A percentile compares a stretch with the other conserved stretches of the same genome.
These are phyloP conservation scores for Bruguiera hainesii DNA, from an alignment of 441 rosid genomes.

Conservation along the genomic window DNA sequence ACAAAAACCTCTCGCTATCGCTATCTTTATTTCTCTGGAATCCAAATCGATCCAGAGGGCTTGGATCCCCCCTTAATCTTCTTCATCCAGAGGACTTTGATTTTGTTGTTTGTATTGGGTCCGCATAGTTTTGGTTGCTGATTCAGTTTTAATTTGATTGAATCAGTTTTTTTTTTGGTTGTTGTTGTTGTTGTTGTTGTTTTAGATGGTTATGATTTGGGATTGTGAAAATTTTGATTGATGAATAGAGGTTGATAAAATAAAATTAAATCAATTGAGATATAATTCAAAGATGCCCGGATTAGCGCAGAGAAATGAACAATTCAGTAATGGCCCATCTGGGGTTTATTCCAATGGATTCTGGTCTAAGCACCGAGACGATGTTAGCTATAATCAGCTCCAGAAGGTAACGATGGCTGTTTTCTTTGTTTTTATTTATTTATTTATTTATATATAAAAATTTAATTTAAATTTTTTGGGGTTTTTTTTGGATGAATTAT, in stretches of 20 bases:
- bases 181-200: too few relatives aligned
- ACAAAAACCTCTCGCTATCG: neutral
- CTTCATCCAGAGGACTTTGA: constrained; percentile 4
- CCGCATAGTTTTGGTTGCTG: neutral
- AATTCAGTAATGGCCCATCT: constrained; percentile 41
- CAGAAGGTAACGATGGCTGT: constrained; percentile 54
- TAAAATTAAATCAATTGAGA: constrained; percentile 29
- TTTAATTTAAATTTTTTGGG: neutral
- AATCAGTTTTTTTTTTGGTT: neutral
- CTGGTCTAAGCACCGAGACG: constrained; percentile 78
- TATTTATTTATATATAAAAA: too few relatives aligned
- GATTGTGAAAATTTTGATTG: neutral
- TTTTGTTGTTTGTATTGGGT: constrained; percentile 13
- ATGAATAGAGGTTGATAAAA: constrained; percentile 13
- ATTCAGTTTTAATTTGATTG: constrained; percentile 22
- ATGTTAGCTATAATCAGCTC: constrained; percentile 72
- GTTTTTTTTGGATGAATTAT: neutral
- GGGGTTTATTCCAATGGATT: constrained; percentile 47
- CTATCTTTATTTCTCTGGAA: neutral
- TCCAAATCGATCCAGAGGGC: neutral
- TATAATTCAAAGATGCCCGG: constrained; percentile 53
- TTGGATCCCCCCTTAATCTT: neutral
- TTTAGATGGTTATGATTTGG: neutral
- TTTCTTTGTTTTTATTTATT: too few relatives aligned
- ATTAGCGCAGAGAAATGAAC: constrained; percentile 68